phyloP scores from a whole-genome alignment of 202 grass and related monocot genomes.

The Setaria viridis region DNA sequence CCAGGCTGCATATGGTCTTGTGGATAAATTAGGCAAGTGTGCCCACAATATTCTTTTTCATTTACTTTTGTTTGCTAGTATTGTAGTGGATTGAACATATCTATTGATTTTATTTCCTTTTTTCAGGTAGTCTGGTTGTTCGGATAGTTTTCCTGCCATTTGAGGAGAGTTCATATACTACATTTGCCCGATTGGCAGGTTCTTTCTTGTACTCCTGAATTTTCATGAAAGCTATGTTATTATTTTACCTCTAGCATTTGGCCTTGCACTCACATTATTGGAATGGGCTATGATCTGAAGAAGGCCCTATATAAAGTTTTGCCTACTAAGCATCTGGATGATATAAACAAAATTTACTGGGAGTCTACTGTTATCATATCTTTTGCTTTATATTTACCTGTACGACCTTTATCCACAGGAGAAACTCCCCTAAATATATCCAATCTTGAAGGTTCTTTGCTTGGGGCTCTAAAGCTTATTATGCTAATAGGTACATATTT shows the following conservation, averaged over 20 bases:
- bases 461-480: constrained; percentile 87
- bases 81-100: constrained; percentile 25
- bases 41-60: constrained; percentile 29
- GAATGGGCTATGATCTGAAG: constrained; percentile 14
- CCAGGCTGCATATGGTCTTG: constrained; percentile 94
- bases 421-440: constrained; percentile 66
- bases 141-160: constrained; percentile 98
- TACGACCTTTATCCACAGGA: constrained; percentile 59
- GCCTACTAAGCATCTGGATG: constrained; percentile 12
- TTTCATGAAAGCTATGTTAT: constrained; percentile 32
- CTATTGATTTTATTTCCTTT: constrained; percentile 38
- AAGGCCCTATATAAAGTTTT: constrained; percentile 12
- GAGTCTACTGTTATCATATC: constrained; percentile 25
- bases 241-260: constrained; percentile 16
- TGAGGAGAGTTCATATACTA: constrained; percentile 98
- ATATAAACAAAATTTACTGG: constrained; percentile 1
- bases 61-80: constrained; percentile 25
- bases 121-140: constrained; percentile 96
- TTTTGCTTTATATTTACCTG: constrained; percentile 36
- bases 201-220: constrained; percentile 49
- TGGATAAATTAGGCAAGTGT: constrained; percentile 92
- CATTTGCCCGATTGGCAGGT: constrained; percentile 88
- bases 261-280: constrained; percentile 26
- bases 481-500: constrained; percentile 78
- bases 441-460: constrained; percentile 74